Conservation (phyloP, 306 rosid species). For the Begonia loranthoides region DNA sequence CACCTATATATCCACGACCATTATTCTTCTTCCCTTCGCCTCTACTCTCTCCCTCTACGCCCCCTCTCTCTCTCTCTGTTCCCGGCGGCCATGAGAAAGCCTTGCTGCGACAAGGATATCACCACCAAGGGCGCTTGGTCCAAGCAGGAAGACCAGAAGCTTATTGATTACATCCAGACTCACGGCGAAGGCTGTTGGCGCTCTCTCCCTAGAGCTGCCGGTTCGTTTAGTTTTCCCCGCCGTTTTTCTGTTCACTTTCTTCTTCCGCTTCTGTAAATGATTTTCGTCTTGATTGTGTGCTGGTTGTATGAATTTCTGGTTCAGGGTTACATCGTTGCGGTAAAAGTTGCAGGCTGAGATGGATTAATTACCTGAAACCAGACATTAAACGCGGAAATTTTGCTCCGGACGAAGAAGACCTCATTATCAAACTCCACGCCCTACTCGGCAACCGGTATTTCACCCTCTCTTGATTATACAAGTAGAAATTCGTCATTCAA, state of each 20-base stretch:
- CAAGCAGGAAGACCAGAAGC: conserved; percentile 61
- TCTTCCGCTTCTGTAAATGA: background rate
- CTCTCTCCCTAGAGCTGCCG: conserved; percentile 63
- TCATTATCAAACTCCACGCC: conserved; percentile 64
- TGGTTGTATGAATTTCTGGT: background rate
- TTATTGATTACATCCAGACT: conserved; percentile 36
- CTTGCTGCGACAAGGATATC: conserved; percentile 47
- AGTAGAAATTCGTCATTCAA: too few relatives aligned
- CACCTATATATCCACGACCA: conserved; percentile 17
- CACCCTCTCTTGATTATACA: too few relatives aligned
- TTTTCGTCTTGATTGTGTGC: background rate
- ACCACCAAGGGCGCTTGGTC: conserved; percentile 72
- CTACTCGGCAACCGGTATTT: conserved; percentile 66
- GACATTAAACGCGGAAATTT: conserved; percentile 62
- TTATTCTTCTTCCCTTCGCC: conserved; percentile 4
- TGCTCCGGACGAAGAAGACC: conserved; percentile 68
- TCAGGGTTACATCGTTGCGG: conserved; percentile 61
- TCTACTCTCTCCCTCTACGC: conserved; percentile 3
- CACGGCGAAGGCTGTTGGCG: conserved; percentile 71
- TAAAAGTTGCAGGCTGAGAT: conserved; percentile 69
- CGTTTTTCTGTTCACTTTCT: background rate
- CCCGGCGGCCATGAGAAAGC: conserved; percentile 31
- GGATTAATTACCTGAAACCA: conserved; percentile 60
- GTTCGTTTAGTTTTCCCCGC: conserved; percentile 12
- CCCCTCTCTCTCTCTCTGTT: background rate